A percentile compares a stretch with the other conserved stretches of the same genome.
These are phyloP conservation scores for Achaetomiella virescens DNA, from an alignment of 495 filamentous ascomycete species.

Conservation along the genomic window DNA sequence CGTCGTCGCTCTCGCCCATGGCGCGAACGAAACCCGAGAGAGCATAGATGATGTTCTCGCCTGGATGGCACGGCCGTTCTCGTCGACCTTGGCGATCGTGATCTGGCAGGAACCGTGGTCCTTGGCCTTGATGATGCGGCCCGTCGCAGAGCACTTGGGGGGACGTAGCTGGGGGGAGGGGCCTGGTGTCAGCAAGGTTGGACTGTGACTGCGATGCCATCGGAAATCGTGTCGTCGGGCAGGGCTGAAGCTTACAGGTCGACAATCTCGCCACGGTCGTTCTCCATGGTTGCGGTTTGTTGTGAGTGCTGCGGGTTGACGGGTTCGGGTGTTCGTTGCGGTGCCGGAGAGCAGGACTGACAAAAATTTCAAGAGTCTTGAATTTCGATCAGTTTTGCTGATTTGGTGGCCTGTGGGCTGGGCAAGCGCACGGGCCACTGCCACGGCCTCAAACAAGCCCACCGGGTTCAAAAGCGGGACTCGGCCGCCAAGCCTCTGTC, in stretches of 20 bases:
- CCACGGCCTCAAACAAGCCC: background rate
- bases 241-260: conserved; percentile 64
- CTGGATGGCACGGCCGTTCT: conserved; percentile 88
- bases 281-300: conserved; percentile 36
- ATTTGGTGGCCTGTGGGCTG: conserved; percentile 33
- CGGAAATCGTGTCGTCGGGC: conserved; percentile 5
- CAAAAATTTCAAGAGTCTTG: conserved; percentile 26
- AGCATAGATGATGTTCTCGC: conserved; percentile 95
- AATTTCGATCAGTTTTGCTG: conserved; percentile 29
- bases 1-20: conserved; percentile 97
- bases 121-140: conserved; percentile 99
- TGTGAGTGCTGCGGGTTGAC: conserved; percentile 23
- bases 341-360: conserved; percentile 24
- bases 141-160: conserved; percentile 93
- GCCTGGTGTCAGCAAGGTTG: conserved; percentile 11
- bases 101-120: conserved; percentile 93
- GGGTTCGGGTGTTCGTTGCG: conserved; percentile 24
- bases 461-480: background rate
- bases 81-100: conserved; percentile 88
- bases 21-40: conserved; percentile 96
- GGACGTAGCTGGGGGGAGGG: conserved; percentile 70
- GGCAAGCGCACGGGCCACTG: conserved; percentile 24
- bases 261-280: conserved; percentile 78
- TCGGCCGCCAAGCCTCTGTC: background rate
- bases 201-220: background rate